Evolutionary conservation across 2,329 filamentous ascomycete species (phyloP), one percentile per base, ranked within the genome.

Genomic region (Sporothrix protearum): DNA sequence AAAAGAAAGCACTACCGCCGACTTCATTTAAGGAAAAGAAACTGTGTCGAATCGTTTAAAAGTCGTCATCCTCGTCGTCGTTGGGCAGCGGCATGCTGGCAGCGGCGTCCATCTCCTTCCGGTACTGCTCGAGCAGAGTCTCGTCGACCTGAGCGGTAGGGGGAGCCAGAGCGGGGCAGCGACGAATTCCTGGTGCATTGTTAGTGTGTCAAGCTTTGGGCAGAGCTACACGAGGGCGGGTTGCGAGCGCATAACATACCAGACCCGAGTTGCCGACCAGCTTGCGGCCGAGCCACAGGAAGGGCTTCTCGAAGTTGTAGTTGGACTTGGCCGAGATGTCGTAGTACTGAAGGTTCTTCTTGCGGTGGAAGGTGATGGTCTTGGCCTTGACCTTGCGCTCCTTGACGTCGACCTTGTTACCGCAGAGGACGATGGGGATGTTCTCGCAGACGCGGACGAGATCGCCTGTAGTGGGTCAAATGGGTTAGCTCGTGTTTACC

Each of bases 261-360:
- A 97, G 85, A 80, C 85, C 83, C 79, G 93, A 87, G 88, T 98
- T 98, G 84, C 95, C 96, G 78, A 97, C 94, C 73, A 99, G 91
- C 91, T 99, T 99, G 83, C 96, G 91, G 78, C 94, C 95, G 79
- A 99, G 91, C 96, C 96, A 98, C 79, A 98, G 91, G 93, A 99
- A 98, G 75, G 95, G 95, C 90, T 98, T 99, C 91, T 98, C 95
- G 84, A 98, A 98, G 91, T 98, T 98, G 87, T 99, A 98, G 89
- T 98, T 98, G 81, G 94, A 97, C 88, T 98, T 99, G 85, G 96
- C 96, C 55, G 94, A 97, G 83, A 98, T 98, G 79, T 98, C 96
- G 89, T 99, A 99, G 90, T 98, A 99, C 86, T 99, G 96, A 69
- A 99, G 91, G 86, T 98, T 99, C 91, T 99, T 99, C 93, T 99